Conservation (phyloP, 2,329 filamentous ascomycete species). For the Penicillium olsonii region DNA sequence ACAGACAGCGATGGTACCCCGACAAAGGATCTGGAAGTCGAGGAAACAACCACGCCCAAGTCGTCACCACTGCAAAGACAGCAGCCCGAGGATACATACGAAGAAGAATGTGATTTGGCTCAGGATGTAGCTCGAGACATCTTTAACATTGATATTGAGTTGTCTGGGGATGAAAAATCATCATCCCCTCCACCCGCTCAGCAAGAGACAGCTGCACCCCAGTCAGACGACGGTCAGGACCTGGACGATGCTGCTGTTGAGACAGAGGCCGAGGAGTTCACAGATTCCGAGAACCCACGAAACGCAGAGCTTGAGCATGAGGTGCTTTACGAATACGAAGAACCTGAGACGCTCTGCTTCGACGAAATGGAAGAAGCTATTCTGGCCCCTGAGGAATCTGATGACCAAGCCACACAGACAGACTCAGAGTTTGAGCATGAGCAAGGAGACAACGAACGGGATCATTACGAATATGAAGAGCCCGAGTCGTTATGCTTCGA, state of each 20-base stretch:
- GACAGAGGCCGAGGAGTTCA: background rate
- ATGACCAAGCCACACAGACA: background rate
- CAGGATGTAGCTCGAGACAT: slow-evolving; percentile 25
- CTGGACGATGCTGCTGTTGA: background rate
- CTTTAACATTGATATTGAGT: slow-evolving; percentile 20
- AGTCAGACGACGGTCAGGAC: background rate
- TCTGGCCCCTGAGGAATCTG: background rate
- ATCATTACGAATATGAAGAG: slow-evolving; percentile 13
- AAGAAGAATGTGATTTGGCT: slow-evolving; percentile 21
- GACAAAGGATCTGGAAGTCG: background rate
- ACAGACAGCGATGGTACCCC: background rate
- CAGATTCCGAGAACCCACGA: slow-evolving; percentile 6
- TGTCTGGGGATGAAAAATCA: slow-evolving; percentile 13
- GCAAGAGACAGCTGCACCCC: background rate
- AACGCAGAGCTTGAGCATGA: slow-evolving; percentile 1
- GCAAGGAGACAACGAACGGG: background rate
- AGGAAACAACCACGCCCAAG: background rate
- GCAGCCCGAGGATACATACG: slow-evolving; percentile 8
- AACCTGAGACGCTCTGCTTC: slow-evolving; percentile 14
- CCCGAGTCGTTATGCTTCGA: slow-evolving; percentile 8
- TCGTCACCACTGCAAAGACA: slow-evolving; percentile 1
- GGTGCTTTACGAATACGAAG: slow-evolving; percentile 6
- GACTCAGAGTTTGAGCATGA: background rate
- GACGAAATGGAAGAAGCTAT: slow-evolving; percentile 5
- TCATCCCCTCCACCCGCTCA: slow-evolving; percentile 9